phyloP scores from a whole-genome alignment of 768 basidiomycete genomes.

The Serendipita sp. region DNA sequence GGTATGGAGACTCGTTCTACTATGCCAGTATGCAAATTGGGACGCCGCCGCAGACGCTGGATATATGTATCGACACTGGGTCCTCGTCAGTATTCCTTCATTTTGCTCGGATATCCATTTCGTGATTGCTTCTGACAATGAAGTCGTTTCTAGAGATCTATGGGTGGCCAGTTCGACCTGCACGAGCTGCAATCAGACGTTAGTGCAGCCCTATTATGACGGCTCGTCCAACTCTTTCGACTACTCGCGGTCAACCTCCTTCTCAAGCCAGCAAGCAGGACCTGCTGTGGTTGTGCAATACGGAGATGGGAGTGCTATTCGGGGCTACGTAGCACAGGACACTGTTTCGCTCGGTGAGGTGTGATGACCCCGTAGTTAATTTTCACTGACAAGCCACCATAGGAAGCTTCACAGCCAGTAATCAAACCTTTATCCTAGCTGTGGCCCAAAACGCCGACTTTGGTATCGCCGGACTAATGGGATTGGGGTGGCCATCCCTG shows the following conservation, averaged over 20 bases:
- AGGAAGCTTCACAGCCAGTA: neutral
- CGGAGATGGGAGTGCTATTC: neutral
- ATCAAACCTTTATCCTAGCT: neutral
- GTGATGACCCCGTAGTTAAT: too few relatives aligned
- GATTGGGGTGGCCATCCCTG: neutral
- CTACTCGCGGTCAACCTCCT: neutral
- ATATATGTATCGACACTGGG: neutral
- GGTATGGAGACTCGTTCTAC: neutral
- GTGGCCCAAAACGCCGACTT: neutral
- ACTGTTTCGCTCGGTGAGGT: neutral
- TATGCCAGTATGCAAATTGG: neutral
- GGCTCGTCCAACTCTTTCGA: neutral
- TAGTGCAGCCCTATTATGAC: neutral
- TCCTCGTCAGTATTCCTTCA: neutral
- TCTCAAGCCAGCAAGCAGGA: too few relatives aligned
- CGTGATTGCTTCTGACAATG: neutral
- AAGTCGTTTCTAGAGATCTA: neutral
- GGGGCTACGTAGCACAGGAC: neutral
- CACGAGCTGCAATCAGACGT: neutral
- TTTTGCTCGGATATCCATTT: neutral
- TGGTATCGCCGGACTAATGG: neutral
- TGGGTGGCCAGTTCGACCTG: neutral
- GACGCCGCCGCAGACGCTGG: neutral
- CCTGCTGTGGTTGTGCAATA: neutral
- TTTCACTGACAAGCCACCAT: too few relatives aligned